Base-by-base conservation (phyloP, 768 basidiomycete species). In the Imleria badia region DNA sequence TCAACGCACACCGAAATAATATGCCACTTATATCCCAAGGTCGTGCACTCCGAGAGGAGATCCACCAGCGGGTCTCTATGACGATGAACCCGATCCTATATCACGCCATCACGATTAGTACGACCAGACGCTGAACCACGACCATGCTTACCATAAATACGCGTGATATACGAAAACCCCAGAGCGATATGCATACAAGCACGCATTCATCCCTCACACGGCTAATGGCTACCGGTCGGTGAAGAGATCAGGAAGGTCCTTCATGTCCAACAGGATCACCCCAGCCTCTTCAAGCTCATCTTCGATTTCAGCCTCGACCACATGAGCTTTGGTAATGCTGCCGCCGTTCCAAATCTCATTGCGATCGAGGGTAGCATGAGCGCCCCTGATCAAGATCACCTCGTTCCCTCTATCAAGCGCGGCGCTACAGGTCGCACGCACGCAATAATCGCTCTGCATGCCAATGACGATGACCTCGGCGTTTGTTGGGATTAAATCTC, bases 331-430 rank as follows among this genome's bases (percentile, higher is more conserved):
- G 0, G 83, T 86, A 26, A 79, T 64, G 7, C 80, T 77, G 3
- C 81, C 83, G 9, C 79, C 83, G 58, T 82, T 77, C 61, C 82
- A 73, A 34, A 83, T 77, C 73, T 87, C 86, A 33, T 80, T 75
- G 56, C 85, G 73, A 73, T 87, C 84, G 68, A 81, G 78, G 58
- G 87, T 87, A 48, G 80, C 85, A 70, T 89, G 87, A 47, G 85
- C 83, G 8, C 79, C 86, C 44, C 70, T 71, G 45, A 88, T 82
- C 61, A 88, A 61, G 26, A 87, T 66, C 14, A 89, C 85, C 55
- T 79, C 79, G 66, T 88, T 87, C 48, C 86, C 87, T 54, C 85
- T 74, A 38, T 68, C 77, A 33, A 87, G 72, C 12, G 85, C 86
- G 4, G 82, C 79, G 43, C 73, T 77, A 66, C 85, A 86, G n/a